A percentile compares a stretch with the other conserved stretches of the same genome.
Evolutionary conservation across 2,329 filamentous ascomycete species (phyloP).

Genomic region (Trichoderma arundinaceum): DNA sequence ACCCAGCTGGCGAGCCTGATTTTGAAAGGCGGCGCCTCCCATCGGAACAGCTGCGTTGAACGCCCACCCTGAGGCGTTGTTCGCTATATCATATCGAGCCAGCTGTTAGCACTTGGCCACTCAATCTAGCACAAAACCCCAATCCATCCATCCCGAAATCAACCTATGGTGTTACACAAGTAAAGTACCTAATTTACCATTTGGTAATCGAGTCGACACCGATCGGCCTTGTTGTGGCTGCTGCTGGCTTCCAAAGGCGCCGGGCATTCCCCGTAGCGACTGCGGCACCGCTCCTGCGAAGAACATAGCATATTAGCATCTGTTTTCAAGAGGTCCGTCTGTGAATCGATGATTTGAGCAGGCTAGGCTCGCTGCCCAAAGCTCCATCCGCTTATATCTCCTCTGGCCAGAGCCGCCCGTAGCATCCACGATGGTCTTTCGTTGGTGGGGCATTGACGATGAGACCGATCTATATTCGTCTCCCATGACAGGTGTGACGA

Average conservation of each 20-base stretch:
- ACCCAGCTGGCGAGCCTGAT: constrained; percentile 59
- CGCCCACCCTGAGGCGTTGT: constrained; percentile 63
- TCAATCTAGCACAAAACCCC: constrained; percentile 5
- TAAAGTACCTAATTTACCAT: constrained; percentile 65
- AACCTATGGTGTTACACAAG: neutral
- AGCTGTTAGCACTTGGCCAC: constrained; percentile 32
- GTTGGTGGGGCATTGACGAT: constrained; percentile 29
- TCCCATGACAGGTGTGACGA: neutral
- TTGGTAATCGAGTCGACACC: constrained; percentile 65
- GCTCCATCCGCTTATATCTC: neutral
- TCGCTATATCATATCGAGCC: constrained; percentile 48
- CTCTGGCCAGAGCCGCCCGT: neutral
- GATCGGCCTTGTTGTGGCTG: constrained; percentile 62
- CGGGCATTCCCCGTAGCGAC: constrained; percentile 65
- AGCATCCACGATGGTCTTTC: constrained; percentile 1
- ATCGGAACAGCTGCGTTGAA: constrained; percentile 68
- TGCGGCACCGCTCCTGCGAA: constrained; percentile 63
- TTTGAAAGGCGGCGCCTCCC: constrained; percentile 60
- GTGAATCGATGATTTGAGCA: neutral
- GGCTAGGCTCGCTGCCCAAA: neutral
- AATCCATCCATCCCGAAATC: neutral
- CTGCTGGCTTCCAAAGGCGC: constrained; percentile 64
- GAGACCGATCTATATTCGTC: neutral
- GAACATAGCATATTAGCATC: constrained; percentile 32
- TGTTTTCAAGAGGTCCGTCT: neutral